These are phyloP conservation scores for Hemileccinum hortonii DNA, from an alignment of 1,284 basidiomycete species.

Conservation along the genomic window DNA sequence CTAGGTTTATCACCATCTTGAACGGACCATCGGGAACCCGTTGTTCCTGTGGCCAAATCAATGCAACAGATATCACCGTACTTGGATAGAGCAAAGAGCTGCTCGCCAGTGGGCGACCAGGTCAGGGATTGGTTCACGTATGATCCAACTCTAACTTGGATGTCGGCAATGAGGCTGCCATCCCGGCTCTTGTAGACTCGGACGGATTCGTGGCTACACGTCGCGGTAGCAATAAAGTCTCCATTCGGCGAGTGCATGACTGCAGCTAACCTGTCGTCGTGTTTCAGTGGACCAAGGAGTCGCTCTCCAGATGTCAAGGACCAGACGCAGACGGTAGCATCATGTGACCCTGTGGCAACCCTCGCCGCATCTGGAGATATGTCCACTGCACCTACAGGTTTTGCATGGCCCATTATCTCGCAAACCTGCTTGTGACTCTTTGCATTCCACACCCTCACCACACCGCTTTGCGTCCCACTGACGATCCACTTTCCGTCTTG, in stretches of 20 bases:
- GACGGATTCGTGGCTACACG: background rate
- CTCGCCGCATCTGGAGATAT: no score
- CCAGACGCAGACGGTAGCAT: no score
- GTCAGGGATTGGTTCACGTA: background rate
- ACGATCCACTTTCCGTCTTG: no score
- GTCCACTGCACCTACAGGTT: constrained; percentile 5
- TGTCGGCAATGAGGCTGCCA: background rate
- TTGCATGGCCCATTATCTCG: background rate
- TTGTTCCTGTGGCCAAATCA: background rate
- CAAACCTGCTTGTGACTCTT: background rate
- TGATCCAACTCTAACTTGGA: background rate
- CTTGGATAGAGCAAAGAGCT: background rate
- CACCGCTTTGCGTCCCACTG: background rate
- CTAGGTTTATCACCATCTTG: background rate
- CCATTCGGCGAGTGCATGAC: background rate
- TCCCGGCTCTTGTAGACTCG: background rate
- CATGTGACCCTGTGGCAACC: no score
- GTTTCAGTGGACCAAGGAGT: background rate
- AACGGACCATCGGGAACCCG: background rate
- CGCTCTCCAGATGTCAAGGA: no score
- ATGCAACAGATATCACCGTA: background rate
- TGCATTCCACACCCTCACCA: constrained; percentile 4
- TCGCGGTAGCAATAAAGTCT: background rate
- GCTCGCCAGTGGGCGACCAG: background rate
- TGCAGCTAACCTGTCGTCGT: background rate